Evolutionary conservation across 2,329 filamentous ascomycete species (phyloP), one percentile per base, ranked within the genome.

Genomic region (Rhynchosporium graminicola): DNA sequence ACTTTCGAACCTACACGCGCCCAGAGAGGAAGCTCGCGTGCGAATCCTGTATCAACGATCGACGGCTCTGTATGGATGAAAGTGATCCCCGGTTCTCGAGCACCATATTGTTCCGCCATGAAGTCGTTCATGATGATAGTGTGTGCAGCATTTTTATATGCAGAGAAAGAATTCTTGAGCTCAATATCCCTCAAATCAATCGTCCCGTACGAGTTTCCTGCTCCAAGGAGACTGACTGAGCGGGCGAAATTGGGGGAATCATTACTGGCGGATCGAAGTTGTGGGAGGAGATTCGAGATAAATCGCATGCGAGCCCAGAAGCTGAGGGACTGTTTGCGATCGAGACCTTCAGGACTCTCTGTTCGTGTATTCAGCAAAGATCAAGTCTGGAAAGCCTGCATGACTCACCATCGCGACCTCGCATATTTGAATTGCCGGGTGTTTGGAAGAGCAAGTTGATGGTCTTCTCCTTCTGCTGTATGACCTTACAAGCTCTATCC

Each of bases 251-350:
- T 65, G 0, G 76, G 68, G 0, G 83, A 78, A 10, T 76, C 75
- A 9, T 59, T 58, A 29, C 59, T 65, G 26, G 70, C 69, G 13
- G 57, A 63, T 48, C 55, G 62, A 2, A 89, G 76, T 0, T 81
- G 77, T 0, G 86, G 85, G 8, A 87, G 79, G 0, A 89, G 78
- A 59, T 86, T 84, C 50, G 78, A 62, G 12, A 82, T 77, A 68
- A 87, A 83, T 45, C 83, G 82, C 65, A 82, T 78, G 26, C 85
- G 85, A 4, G 81, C 78, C 73, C 87, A 87, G 73, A 82, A 83
- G 26, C 77, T 72, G 4, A 72, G 57, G 12, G 68, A 62, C 33
- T 71, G 64, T 50, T 71, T 72, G 9, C 69, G 66, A 48, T 70
- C 68, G 5, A 73, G 60, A 13, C 70, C 70, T 67, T 73, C 71